Evolutionary conservation across 1,284 basidiomycete species (phyloP).

Genomic region (Puccinia sorghi): DNA sequence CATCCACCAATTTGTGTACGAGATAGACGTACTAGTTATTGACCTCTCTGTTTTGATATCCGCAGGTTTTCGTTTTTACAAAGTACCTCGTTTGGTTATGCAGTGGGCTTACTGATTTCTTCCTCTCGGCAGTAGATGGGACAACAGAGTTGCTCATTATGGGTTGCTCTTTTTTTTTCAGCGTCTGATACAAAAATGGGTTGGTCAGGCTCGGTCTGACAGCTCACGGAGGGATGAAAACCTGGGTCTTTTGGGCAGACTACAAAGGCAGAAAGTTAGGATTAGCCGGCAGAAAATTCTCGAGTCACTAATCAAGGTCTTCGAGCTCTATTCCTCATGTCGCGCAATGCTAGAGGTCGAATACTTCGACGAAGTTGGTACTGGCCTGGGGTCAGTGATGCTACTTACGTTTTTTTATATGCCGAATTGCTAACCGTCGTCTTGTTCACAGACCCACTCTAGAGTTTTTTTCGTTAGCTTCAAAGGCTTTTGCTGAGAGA

Average conservation of each 20-base stretch:
- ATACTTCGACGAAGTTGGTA: constrained; percentile 98
- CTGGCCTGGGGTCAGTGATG: constrained; percentile 86
- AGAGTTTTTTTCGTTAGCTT: constrained; percentile 51
- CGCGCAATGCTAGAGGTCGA: constrained; percentile 93
- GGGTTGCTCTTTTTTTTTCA: constrained; percentile 32
- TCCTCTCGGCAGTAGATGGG: no score
- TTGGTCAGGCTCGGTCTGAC: constrained; percentile 53
- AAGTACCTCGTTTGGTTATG: constrained; percentile 95
- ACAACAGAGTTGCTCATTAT: constrained; percentile 69
- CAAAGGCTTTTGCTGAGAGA: constrained; percentile 45
- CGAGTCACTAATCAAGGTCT: constrained; percentile 96
- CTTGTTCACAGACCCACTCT: constrained; percentile 39
- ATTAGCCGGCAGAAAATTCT: constrained; percentile 91
- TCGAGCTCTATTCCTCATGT: constrained; percentile 87
- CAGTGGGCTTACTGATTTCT: constrained; percentile 64
- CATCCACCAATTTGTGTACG: not conserved
- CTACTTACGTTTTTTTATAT: constrained; percentile 87
- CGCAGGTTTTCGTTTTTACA: constrained; percentile 95
- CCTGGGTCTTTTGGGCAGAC: constrained; percentile 83
- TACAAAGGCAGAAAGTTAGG: constrained; percentile 93
- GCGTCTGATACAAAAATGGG: constrained; percentile 51
- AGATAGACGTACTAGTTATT: not conserved
- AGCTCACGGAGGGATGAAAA: constrained; percentile 79
- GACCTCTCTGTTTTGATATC: not conserved
- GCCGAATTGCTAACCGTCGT: constrained; percentile 58